Conservation (phyloP, 2,329 filamentous ascomycete genomes). For the Davidsoniella australis region DNA sequence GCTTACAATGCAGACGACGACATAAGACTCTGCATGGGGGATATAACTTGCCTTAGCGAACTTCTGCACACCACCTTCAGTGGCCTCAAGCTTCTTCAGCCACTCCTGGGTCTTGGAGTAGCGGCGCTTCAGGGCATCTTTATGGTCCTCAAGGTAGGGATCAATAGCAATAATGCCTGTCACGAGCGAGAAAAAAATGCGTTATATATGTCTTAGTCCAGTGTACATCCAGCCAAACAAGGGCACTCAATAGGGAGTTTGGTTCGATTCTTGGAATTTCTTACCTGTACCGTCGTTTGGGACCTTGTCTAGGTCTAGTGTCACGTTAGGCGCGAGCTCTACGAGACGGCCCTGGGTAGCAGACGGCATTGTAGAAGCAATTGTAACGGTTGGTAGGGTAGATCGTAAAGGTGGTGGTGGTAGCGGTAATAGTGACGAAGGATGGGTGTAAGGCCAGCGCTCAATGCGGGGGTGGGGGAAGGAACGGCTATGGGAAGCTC, state of each 20-base stretch:
- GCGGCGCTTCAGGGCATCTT: conserved; percentile 56
- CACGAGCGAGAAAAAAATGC: background rate
- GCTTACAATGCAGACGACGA: background rate
- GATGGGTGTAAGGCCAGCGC: background rate
- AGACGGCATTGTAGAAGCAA: conserved; percentile 6
- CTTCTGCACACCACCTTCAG: conserved; percentile 77
- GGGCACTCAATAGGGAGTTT: no score
- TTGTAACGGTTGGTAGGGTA: background rate
- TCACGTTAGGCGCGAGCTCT: conserved; percentile 12
- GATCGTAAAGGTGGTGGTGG: background rate
- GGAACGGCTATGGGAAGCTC: conserved; percentile 1
- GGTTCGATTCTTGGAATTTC: conserved; percentile 14
- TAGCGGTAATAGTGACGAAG: background rate
- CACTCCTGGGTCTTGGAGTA: conserved; percentile 68
- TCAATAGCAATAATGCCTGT: conserved; percentile 75
- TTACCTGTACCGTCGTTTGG: conserved; percentile 58
- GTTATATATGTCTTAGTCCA: background rate
- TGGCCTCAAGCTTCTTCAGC: conserved; percentile 68
- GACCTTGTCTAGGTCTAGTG: conserved; percentile 17
- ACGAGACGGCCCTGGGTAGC: conserved; percentile 7
- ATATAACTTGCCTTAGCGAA: conserved; percentile 53
- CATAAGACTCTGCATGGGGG: background rate
- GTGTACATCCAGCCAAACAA: background rate
- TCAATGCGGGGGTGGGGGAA: conserved; percentile 4
- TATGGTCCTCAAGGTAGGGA: conserved; percentile 77